Evolutionary conservation across 768 basidiomycete genomes (phyloP).

Genomic region (Boletus sensibilis): DNA sequence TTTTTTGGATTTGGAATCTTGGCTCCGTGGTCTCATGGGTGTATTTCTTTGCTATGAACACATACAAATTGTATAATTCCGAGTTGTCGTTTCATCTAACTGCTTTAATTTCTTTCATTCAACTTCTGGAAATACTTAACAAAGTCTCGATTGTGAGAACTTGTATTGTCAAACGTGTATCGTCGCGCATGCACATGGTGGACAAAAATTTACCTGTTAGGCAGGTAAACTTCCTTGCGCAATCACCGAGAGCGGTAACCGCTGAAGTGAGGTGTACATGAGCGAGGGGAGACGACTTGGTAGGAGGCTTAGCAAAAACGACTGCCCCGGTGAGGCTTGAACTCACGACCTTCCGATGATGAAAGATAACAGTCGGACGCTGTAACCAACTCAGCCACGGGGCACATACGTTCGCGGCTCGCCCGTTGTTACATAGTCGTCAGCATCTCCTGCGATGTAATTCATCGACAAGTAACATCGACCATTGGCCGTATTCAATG

Average conservation of each 20-base stretch:
- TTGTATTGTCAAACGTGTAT: too few species aligned
- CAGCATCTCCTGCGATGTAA: background rate
- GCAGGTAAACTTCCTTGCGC: too few species aligned
- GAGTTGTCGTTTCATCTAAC: too few species aligned
- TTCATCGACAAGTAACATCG: background rate
- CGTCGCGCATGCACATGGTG: too few species aligned
- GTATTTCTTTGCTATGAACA: background rate
- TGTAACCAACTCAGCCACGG: constrained; percentile 78
- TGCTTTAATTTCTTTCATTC: too few species aligned
- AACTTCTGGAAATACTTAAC: too few species aligned
- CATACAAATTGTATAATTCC: background rate
- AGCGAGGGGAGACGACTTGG: too few species aligned
- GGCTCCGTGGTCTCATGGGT: background rate
- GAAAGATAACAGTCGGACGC: constrained; percentile 68
- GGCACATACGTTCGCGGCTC: constrained; percentile 36
- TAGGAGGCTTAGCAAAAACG: background rate
- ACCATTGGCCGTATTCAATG: background rate
- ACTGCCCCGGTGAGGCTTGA: constrained; percentile 65
- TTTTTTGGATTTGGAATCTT: background rate
- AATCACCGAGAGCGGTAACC: too few species aligned
- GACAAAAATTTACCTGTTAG: too few species aligned
- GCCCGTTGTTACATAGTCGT: too few species aligned
- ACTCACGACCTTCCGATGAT: constrained; percentile 68
- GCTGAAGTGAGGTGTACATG: too few species aligned
- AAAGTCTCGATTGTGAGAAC: background rate